Conservation (phyloP, 2,329 filamentous ascomycete genomes). For the Chaetomium sp. region DNA sequence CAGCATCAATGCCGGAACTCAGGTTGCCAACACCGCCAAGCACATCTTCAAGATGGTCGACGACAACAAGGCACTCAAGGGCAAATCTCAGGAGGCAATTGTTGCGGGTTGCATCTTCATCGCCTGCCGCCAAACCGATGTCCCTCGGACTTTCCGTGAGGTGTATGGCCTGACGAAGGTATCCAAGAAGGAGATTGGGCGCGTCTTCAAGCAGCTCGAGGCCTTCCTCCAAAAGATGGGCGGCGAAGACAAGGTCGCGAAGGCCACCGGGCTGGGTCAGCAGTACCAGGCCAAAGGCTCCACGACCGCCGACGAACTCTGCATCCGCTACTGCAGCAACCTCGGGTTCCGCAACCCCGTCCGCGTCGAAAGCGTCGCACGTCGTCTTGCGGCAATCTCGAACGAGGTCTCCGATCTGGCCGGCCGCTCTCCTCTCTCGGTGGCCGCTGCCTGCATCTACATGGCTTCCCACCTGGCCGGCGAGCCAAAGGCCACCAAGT, state of each 20-base stretch:
- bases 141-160: slow-evolving; percentile 86
- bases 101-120: slow-evolving; percentile 98
- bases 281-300: slow-evolving; percentile 69
- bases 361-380: slow-evolving; percentile 71
- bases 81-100: slow-evolving; percentile 87
- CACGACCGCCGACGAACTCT: slow-evolving; percentile 77
- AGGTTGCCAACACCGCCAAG: slow-evolving; percentile 83
- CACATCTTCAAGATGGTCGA: slow-evolving; percentile 93
- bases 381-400: slow-evolving; percentile 71
- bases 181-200: slow-evolving; percentile 93
- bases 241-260: slow-evolving; percentile 55
- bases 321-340: slow-evolving; percentile 81
- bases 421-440: slow-evolving; percentile 87
- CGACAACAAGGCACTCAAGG: slow-evolving; percentile 89
- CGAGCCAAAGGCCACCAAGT: slow-evolving; percentile 70
- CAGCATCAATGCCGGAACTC: slow-evolving; percentile 70
- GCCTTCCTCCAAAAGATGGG: slow-evolving; percentile 65
- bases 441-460: slow-evolving; percentile 93
- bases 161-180: slow-evolving; percentile 91
- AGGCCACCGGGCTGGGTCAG: slow-evolving; percentile 43
- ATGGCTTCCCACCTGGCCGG: slow-evolving; percentile 87
- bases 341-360: slow-evolving; percentile 66
- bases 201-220: slow-evolving; percentile 90
- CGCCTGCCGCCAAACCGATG: slow-evolving; percentile 82
- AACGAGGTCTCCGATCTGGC: slow-evolving; percentile 73